Evolutionary conservation across 2,329 filamentous ascomycete species (phyloP).

Genomic region (Pseudocercospora fijiensis): DNA sequence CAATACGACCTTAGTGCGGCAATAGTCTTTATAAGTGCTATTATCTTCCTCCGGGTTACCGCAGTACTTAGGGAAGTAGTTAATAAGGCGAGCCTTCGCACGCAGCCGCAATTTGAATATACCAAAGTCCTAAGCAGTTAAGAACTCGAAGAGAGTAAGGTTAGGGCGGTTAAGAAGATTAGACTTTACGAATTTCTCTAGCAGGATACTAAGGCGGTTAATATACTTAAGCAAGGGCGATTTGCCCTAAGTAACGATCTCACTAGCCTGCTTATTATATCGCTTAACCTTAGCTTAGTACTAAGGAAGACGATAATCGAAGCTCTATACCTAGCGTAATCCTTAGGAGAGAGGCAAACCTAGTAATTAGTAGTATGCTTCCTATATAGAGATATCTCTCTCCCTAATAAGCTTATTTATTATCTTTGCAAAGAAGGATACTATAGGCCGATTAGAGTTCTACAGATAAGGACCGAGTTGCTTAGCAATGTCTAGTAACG

Average conservation of each 20-base stretch:
- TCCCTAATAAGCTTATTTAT: not conserved
- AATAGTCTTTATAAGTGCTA: not conserved
- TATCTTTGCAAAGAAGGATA: not conserved
- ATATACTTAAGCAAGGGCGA: not conserved
- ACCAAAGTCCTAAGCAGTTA: not conserved
- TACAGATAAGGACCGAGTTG: not conserved
- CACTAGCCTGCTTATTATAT: not conserved
- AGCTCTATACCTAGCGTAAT: not conserved
- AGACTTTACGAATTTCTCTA: too few relatives aligned
- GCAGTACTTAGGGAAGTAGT: not conserved
- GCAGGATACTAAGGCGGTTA: not conserved
- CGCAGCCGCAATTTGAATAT: not conserved
- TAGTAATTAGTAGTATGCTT: not conserved
- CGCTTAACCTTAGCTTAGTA: not conserved
- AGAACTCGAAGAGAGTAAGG: not conserved
- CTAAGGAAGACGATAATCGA: not conserved
- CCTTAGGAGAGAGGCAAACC: not conserved
- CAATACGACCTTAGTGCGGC: not conserved
- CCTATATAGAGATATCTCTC: not conserved
- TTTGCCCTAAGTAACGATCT: not conserved
- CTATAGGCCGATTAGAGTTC: not conserved
- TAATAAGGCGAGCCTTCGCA: not conserved
- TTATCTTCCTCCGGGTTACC: not conserved
- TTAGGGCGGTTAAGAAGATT: not conserved
- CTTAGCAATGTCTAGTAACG: not conserved